Evolutionary conservation across 805 yeast species (phyloP).

Genomic region (Sugiyamaella boreocaroliniensis): DNA sequence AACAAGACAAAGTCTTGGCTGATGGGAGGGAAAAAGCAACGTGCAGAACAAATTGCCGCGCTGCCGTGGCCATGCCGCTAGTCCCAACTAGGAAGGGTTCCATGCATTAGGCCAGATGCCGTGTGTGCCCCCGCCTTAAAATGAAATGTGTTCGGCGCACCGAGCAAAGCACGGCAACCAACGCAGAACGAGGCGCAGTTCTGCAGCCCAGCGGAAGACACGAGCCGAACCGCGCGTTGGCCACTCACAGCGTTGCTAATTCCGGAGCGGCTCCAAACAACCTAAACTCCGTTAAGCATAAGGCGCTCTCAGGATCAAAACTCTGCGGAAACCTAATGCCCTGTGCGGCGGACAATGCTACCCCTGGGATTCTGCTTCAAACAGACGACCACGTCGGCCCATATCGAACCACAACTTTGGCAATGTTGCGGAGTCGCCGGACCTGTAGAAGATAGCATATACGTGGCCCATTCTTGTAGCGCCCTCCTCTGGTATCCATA

Average conservation of each 20-base stretch:
- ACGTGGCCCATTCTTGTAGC: too few species aligned
- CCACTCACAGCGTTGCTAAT: neutral
- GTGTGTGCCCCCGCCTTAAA: too few species aligned
- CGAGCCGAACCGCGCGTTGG: neutral
- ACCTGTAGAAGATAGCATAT: too few species aligned
- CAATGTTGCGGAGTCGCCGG: too few species aligned
- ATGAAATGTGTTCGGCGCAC: too few species aligned
- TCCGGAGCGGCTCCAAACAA: too few species aligned
- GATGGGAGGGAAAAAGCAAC: neutral
- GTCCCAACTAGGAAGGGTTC: neutral
- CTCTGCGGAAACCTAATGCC: neutral
- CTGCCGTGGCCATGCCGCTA: neutral
- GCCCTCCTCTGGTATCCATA: too few species aligned
- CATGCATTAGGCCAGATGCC: neutral
- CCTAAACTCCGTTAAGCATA: neutral
- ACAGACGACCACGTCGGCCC: too few species aligned
- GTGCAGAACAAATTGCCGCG: neutral
- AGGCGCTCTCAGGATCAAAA: neutral
- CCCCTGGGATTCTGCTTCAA: too few species aligned
- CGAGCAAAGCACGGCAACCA: too few species aligned
- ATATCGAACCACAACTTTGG: too few species aligned
- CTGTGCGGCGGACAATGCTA: neutral
- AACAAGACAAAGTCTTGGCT: too few species aligned
- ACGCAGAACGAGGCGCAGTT: neutral
- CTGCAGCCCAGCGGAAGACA: neutral